Conservation (phyloP, 768 basidiomycete species). For the Leccinum rimulosum region DNA sequence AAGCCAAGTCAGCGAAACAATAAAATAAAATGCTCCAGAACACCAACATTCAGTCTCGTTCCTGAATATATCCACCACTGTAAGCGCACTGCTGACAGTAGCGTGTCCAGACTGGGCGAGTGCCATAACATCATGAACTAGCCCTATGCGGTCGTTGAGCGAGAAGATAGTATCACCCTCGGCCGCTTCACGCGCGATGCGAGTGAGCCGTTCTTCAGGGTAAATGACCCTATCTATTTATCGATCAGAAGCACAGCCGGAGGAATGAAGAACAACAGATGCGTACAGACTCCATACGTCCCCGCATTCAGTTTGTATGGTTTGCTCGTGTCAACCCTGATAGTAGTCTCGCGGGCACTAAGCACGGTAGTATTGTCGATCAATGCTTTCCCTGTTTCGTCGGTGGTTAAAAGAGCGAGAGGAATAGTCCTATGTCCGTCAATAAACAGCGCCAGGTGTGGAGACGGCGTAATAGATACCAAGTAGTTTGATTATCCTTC, state of each 20-base stretch:
- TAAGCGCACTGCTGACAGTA: conserved; percentile 73
- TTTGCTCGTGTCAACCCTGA: conserved; percentile 70
- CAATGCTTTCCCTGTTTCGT: conserved; percentile 51
- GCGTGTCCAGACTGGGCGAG: conserved; percentile 80
- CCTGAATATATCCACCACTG: conserved; percentile 64
- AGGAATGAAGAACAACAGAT: conserved; percentile 11
- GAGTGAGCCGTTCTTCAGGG: conserved; percentile 69
- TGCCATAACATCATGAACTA: conserved; percentile 80
- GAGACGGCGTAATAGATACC: conserved; percentile 43
- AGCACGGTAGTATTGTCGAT: conserved; percentile 67
- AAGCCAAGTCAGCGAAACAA: not conserved
- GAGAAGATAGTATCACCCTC: conserved; percentile 63
- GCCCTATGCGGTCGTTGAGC: conserved; percentile 83
- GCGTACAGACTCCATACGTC: conserved; percentile 84
- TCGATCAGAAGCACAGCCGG: not conserved
- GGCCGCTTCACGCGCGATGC: conserved; percentile 80
- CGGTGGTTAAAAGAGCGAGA: conserved; percentile 65
- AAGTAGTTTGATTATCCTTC: conserved; percentile 85
- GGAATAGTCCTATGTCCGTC: conserved; percentile 67
- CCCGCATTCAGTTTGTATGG: conserved; percentile 90
- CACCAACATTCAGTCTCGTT: conserved; percentile 75
- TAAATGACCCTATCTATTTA: conserved; percentile 80
- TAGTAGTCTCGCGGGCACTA: conserved; percentile 59
- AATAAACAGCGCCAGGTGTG: not conserved
- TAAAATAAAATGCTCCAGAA: not conserved